A percentile compares a stretch with the other conserved stretches of the same genome.
phyloP scores from a whole-genome alignment of 2,329 filamentous ascomycete species.

The Onygenales sp. region DNA sequence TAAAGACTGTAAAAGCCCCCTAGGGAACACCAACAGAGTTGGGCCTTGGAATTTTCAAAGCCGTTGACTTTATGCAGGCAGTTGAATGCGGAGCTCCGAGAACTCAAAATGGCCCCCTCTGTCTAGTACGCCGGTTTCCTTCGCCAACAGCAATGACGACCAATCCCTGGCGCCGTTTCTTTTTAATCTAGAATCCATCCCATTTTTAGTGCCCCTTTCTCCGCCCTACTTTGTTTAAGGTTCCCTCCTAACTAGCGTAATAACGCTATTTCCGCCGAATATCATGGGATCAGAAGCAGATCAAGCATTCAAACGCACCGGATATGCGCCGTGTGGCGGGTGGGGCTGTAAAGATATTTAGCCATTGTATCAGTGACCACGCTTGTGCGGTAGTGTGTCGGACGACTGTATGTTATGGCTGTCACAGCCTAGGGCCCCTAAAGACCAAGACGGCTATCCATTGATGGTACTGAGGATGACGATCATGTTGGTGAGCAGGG shows the following conservation, averaged over 20 bases:
- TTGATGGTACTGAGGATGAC: background rate
- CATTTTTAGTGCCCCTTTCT: background rate
- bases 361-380: conserved; percentile 13
- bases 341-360: conserved; percentile 23
- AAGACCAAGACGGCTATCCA: background rate
- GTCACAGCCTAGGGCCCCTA: background rate
- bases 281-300: background rate
- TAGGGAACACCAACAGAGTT: background rate
- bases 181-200: conserved; percentile 1
- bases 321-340: conserved; percentile 19
- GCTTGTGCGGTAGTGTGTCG: background rate
- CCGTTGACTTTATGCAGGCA: conserved; percentile 5
- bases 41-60: conserved; percentile 2
- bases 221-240: background rate
- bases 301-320: background rate
- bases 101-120: conserved; percentile 5
- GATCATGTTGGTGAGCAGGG: background rate
- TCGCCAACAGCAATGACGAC: background rate
- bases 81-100: conserved; percentile 6
- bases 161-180: background rate
- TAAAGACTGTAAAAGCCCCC: conserved; percentile 1
- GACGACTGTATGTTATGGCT: background rate
- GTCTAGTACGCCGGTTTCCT: background rate
- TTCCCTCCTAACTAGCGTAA: background rate
- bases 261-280: background rate